phyloP scores from a whole-genome alignment of 2,329 filamentous ascomycete species.

The Sarocladium brachiariae region DNA sequence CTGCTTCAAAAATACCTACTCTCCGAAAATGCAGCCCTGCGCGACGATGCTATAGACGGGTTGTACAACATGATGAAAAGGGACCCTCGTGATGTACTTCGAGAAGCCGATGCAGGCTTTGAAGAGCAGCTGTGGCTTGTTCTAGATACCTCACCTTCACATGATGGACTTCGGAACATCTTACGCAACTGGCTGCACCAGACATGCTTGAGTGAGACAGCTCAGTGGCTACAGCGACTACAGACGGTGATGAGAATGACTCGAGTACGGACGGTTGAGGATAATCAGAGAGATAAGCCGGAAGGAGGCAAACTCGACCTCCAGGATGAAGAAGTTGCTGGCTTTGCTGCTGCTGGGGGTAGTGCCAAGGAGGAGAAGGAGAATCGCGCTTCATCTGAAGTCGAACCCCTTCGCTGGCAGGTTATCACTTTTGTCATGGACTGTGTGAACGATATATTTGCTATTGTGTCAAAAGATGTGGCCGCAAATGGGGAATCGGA shows the following conservation, averaged over 20 bases:
- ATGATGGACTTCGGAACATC: constrained; percentile 77
- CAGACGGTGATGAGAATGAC: constrained; percentile 88
- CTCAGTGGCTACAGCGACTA: constrained; percentile 80
- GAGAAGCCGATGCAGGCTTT: constrained; percentile 67
- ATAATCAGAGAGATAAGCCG: constrained; percentile 35
- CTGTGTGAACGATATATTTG: constrained; percentile 76
- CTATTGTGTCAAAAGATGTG: constrained; percentile 71
- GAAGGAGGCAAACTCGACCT: constrained; percentile 61
- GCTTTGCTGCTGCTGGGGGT: constrained; percentile 74
- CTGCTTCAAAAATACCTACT: constrained; percentile 71
- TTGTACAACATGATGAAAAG: constrained; percentile 94
- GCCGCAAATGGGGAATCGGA: constrained; percentile 70
- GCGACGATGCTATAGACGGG: constrained; percentile 77
- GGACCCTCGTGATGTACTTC: constrained; percentile 75
- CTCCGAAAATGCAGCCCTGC: constrained; percentile 60
- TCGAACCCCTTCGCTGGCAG: constrained; percentile 91
- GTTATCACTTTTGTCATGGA: constrained; percentile 90
- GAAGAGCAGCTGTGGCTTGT: constrained; percentile 91
- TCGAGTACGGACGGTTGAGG: constrained; percentile 56
- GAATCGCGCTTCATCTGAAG: constrained; percentile 47
- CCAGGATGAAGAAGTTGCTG: constrained; percentile 93
- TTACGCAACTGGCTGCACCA: constrained; percentile 91
- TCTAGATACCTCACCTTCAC: constrained; percentile 68
- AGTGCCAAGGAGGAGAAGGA: constrained; percentile 51
- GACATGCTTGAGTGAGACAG: constrained; percentile 72